A percentile compares a stretch with the other conserved stretches of the same genome.
Conservation (phyloP, 805 yeast species). For the Wickerhamiella australiensis region DNA sequence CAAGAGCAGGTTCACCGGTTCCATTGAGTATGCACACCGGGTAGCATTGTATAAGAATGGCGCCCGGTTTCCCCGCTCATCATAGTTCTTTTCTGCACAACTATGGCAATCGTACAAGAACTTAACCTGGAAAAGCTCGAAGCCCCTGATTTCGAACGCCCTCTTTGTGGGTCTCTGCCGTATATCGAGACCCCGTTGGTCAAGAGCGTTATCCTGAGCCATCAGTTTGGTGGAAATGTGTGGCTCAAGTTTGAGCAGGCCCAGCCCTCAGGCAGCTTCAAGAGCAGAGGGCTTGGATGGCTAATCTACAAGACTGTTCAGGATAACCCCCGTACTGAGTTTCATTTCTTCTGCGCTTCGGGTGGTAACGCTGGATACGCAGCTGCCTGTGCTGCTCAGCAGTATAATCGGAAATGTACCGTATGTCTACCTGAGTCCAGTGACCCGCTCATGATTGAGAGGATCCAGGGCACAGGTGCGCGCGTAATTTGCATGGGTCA, state of each 20-base stretch:
- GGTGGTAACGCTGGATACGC: slow-evolving; percentile 98
- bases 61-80: neutral
- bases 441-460: slow-evolving; percentile 35
- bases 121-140: neutral
- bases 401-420: slow-evolving; percentile 44
- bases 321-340: slow-evolving; percentile 30
- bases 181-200: slow-evolving; percentile 59
- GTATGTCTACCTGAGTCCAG: slow-evolving; percentile 48
- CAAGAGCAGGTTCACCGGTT: slow-evolving; percentile 7
- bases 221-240: slow-evolving; percentile 56
- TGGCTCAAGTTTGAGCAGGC: slow-evolving; percentile 73
- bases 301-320: slow-evolving; percentile 49
- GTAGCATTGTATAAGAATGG: neutral
- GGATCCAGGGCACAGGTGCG: slow-evolving; percentile 41
- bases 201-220: slow-evolving; percentile 60
- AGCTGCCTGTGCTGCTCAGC: slow-evolving; percentile 78
- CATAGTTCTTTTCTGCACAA: neutral
- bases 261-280: slow-evolving; percentile 85
- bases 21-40: slow-evolving; percentile 1
- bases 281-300: slow-evolving; percentile 85
- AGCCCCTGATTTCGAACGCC: neutral
- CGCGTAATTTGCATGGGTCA: slow-evolving; percentile 49
- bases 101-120: neutral
- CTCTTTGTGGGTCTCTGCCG: neutral
- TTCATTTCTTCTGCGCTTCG: slow-evolving; percentile 66